Evolutionary conservation across 164 flowering plant genomes (phyloP).

Genomic region (Vitis labrusca): DNA sequence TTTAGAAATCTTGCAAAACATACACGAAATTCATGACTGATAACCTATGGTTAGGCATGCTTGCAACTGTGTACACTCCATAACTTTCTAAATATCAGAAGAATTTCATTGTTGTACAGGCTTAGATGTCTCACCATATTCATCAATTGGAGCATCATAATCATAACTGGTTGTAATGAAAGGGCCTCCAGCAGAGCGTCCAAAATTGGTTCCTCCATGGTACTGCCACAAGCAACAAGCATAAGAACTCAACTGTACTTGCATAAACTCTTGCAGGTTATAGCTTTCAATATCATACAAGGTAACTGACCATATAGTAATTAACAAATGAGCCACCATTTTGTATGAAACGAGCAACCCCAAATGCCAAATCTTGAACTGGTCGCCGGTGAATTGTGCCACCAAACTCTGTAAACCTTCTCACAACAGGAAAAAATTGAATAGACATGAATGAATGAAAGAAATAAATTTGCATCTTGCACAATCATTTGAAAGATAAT

Average conservation of each 20-base stretch:
- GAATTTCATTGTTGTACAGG: not conserved
- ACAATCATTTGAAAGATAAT: not conserved
- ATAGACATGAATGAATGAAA: not conserved
- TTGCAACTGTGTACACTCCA: too few species aligned
- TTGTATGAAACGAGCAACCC: conserved; percentile 87
- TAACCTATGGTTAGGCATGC: too few species aligned
- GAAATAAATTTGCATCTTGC: not conserved
- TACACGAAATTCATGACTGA: too few species aligned
- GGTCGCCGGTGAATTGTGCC: conserved; percentile 72
- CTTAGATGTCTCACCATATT: conserved; percentile 69
- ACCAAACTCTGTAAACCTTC: conserved; percentile 90
- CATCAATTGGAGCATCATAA: conserved; percentile 98
- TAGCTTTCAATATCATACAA: not conserved
- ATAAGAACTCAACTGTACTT: not conserved
- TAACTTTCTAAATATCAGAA: too few species aligned
- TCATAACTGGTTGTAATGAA: conserved; percentile 95
- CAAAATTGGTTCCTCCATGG: conserved; percentile 99
- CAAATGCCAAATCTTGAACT: conserved; percentile 89
- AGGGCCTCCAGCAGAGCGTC: conserved; percentile 96
- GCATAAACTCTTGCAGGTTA: not conserved
- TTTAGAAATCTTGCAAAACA: too few species aligned
- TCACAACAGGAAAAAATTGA: conserved; percentile 6
- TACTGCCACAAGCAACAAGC: conserved; percentile 47
- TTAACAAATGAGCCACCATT: conserved; percentile 85
- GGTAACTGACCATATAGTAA: conserved; percentile 81